Base-by-base conservation (phyloP, 208 protist genomes). In the Naegleria gruberi region DNA sequence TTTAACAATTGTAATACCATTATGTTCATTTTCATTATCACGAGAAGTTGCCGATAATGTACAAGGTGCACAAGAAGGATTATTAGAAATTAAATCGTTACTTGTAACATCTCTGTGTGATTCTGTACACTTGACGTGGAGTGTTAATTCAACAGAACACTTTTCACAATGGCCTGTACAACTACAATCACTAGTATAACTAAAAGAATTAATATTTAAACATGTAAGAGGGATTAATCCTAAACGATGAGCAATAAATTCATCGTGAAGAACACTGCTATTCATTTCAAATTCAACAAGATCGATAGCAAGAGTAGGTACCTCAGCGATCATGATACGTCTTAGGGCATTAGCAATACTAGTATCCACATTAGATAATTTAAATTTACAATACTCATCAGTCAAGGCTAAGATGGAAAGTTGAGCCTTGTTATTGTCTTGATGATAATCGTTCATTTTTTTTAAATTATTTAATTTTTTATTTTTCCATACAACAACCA, bases 221-320 rank as follows among this genome's bases (percentile, higher is more conserved):
- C 82, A 91, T 0, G 41, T 55, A 34, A 99, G 92, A 26, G 99
- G 99, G 41, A 99, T 96, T 0, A 99, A 94, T 10, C 98, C 99
- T 8, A 99, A 93, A 4, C 99, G 93, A 92, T 99, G 99, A 4
- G 98, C 96, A 37, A 99, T 96, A 94, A 99, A 99, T 92, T 99
- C 98, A 93, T 99, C 99, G 7, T 95, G 94, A 30, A 99, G 94
- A n/a, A 99, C 96, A 7, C 97, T 98, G 8, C 97, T 97, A 92
- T 98, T 98, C 89, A 96, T 92, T 8, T 94, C 82, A 45, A 99
- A 95, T 17, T 98, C 97, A 1, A 99, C 98, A 0, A 96, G 92
- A 92, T 99, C 98, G 46, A 99, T 98, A 42, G 97, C 97, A 37
- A 99, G 95, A 0, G 96, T 98, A 43, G 98, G 98, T n/a, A 99